Percentiles rank a stretch among this genome's conserved stretches.
phyloP scores from a whole-genome alignment of 1,284 basidiomycete genomes.

The Fomitopsis pinicola region DNA sequence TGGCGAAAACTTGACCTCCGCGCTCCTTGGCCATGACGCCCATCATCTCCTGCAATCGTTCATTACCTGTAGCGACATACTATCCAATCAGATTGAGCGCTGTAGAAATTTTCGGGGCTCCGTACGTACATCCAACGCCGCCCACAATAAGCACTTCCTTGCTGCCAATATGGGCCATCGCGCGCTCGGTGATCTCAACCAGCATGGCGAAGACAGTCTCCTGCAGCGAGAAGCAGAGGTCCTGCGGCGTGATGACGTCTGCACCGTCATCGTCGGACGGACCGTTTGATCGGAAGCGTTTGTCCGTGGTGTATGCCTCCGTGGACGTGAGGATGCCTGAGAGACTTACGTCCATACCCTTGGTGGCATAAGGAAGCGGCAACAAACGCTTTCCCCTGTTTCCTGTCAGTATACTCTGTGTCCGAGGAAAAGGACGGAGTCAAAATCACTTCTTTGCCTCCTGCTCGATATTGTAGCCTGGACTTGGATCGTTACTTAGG shows the following conservation, averaged over 20 bases:
- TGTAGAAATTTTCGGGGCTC: background rate
- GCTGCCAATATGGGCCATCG: conserved; percentile 98
- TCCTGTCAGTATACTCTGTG: background rate
- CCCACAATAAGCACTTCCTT: conserved; percentile 97
- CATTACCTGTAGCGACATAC: conserved; percentile 62
- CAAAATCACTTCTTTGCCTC: conserved; percentile 79
- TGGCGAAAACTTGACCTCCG: conserved; percentile 89
- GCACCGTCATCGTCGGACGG: conserved; percentile 36
- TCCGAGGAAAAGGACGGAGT: background rate
- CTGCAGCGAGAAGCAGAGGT: conserved; percentile 95
- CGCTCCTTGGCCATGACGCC: conserved; percentile 92
- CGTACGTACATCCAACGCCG: conserved; percentile 89
- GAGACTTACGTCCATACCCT: conserved; percentile 97
- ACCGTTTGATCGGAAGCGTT: conserved; percentile 56
- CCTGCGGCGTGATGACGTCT: conserved; percentile 86
- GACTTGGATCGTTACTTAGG: conserved; percentile 92
- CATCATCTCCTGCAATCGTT: conserved; percentile 98
- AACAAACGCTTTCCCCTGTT: conserved; percentile 71
- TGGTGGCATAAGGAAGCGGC: conserved; percentile 91
- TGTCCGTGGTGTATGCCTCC: conserved; percentile 85
- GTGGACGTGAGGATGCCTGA: conserved; percentile 89
- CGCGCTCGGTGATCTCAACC: conserved; percentile 98
- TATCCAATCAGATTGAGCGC: conserved; percentile 6
- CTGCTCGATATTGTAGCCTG: conserved; percentile 98
- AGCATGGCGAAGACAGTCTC: conserved; percentile 99